Conservation (phyloP, 2,329 filamentous ascomycete genomes). For the Aspergillus hiratsukae region DNA sequence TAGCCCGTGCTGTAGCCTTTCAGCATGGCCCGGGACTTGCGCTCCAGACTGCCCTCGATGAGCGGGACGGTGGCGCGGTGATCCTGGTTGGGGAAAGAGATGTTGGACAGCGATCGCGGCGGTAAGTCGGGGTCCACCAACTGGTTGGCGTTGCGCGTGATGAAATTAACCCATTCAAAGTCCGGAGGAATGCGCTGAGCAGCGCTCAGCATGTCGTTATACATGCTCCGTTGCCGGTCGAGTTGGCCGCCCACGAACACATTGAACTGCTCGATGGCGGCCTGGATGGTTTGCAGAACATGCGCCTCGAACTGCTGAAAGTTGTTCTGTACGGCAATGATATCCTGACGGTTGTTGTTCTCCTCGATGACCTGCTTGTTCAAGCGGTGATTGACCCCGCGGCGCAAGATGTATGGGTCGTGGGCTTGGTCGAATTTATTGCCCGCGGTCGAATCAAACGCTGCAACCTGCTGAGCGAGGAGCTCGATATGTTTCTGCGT, state of each 20-base stretch:
- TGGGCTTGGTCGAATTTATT: slow-evolving; percentile 66
- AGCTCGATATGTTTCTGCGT: slow-evolving; percentile 97
- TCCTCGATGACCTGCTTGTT: slow-evolving; percentile 90
- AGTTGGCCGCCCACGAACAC: slow-evolving; percentile 74
- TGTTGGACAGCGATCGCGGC: slow-evolving; percentile 66
- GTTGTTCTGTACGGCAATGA: slow-evolving; percentile 85
- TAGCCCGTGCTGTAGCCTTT: slow-evolving; percentile 74
- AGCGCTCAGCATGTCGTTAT: slow-evolving; percentile 74
- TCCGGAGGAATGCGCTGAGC: slow-evolving; percentile 74
- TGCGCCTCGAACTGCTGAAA: slow-evolving; percentile 86
- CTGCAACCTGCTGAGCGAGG: slow-evolving; percentile 77
- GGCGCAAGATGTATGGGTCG: slow-evolving; percentile 83
- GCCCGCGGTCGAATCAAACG: slow-evolving; percentile 66
- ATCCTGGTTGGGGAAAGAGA: slow-evolving; percentile 83
- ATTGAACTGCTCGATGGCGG: slow-evolving; percentile 76
- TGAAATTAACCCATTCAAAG: slow-evolving; percentile 90
- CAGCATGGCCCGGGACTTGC: slow-evolving; percentile 82
- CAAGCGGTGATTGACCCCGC: slow-evolving; percentile 76
- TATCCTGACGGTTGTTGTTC: slow-evolving; percentile 91
- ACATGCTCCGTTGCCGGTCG: slow-evolving; percentile 75
- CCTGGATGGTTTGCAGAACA: slow-evolving; percentile 75
- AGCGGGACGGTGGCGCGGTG: slow-evolving; percentile 75
- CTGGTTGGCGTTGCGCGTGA: slow-evolving; percentile 62
- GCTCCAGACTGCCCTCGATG: slow-evolving; percentile 83
- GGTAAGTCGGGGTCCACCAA: slow-evolving; percentile 75